Evolutionary conservation across 1,139 yeast genomes (phyloP).

Genomic region (Yamadazyma triangularis): DNA sequence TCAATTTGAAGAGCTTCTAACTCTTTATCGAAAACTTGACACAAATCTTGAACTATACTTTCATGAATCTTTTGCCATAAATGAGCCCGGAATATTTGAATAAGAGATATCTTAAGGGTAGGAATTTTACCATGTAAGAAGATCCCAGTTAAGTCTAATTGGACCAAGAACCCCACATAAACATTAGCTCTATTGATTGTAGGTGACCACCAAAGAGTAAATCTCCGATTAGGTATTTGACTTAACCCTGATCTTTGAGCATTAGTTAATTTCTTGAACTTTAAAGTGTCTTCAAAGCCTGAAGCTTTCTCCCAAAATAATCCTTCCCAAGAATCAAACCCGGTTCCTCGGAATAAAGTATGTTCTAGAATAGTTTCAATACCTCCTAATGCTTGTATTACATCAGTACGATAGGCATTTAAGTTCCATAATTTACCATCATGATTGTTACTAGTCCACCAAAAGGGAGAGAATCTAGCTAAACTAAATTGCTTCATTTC

Average conservation of each 20-base stretch:
- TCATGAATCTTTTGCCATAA: conserved; percentile 99
- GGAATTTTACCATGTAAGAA: conserved; percentile 98
- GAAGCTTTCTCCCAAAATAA: conserved; percentile 97
- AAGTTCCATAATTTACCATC: conserved; percentile 97
- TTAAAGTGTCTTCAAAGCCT: conserved; percentile 94
- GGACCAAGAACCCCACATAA: conserved; percentile 95
- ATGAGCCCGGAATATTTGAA: conserved; percentile 96
- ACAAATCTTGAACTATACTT: conserved; percentile 85
- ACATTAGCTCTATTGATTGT: conserved; percentile 97
- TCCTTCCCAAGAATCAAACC: conserved; percentile 98
- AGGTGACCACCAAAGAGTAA: conserved; percentile 99
- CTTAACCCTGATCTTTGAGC: conserved; percentile 97
- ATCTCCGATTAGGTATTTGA: conserved; percentile 96
- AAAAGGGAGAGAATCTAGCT: conserved; percentile 77
- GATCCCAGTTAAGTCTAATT: conserved; percentile 92
- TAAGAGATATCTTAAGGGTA: conserved; percentile 87
- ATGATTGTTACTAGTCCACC: conserved; percentile 95
- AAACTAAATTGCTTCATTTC: conserved; percentile 73
- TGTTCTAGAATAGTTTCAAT: conserved; percentile 95
- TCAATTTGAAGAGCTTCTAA: conserved; percentile 81
- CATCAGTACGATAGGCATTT: conserved; percentile 90
- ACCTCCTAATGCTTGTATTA: conserved; percentile 96
- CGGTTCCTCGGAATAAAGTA: conserved; percentile 92
- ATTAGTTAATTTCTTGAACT: conserved; percentile 89
- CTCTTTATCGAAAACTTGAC: conserved; percentile 89